Percentiles rank a stretch among this genome's conserved stretches.
phyloP scores from a whole-genome alignment of 768 basidiomycete species.

The Pleurotus tuoliensis region DNA sequence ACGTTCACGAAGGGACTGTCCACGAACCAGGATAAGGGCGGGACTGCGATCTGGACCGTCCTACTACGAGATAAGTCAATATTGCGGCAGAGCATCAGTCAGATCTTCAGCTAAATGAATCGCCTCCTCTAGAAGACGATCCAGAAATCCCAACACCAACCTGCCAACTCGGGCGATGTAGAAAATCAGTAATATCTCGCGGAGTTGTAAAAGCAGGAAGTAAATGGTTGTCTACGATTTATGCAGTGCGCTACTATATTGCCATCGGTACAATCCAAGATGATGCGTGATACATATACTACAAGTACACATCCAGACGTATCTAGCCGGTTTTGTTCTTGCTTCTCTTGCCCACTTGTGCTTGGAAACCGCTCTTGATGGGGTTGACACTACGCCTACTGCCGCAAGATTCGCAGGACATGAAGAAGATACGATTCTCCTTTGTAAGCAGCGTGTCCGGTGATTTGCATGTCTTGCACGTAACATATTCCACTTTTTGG shows the following conservation, averaged over 20 bases:
- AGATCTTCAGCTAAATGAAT: background rate
- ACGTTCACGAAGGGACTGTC: background rate
- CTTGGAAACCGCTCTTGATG: constrained; percentile 99
- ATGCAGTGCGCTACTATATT: background rate
- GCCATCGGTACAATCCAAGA: constrained; percentile 5
- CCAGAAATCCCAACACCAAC: no score
- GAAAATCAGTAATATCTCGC: background rate
- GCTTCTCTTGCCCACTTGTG: constrained; percentile 86
- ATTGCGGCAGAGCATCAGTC: background rate
- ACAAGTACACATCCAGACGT: constrained; percentile 9
- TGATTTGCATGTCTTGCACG: constrained; percentile 99
- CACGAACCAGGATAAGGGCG: background rate
- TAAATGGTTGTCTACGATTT: background rate
- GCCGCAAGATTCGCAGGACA: constrained; percentile 89
- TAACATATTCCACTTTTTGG: constrained; percentile 87
- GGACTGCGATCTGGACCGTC: background rate
- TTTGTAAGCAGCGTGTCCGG: constrained; percentile 95
- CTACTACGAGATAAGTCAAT: constrained; percentile 11
- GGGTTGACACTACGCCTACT: constrained; percentile 88
- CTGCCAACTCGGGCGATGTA: background rate
- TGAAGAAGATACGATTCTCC: constrained; percentile 99
- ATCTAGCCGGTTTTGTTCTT: constrained; percentile 69
- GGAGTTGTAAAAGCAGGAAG: background rate
- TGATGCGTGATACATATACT: background rate
- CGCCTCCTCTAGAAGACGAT: background rate